phyloP scores from a whole-genome alignment of 1,139 yeast genomes.

The Meyerozyma elateridarum region DNA sequence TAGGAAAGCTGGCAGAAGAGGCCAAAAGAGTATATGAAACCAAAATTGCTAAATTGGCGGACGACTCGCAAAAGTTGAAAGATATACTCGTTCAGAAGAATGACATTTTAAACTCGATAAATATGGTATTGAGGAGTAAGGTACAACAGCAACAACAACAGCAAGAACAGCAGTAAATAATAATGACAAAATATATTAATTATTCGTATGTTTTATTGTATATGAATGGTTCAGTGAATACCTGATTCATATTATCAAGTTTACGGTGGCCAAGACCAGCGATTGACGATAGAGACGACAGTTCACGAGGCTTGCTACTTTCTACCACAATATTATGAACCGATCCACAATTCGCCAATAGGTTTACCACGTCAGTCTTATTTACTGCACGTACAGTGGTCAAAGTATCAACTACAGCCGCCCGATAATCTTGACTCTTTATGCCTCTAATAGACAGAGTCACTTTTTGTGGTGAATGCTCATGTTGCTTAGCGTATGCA shows the following conservation, averaged over 20 bases:
- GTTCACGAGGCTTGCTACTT: slow-evolving; percentile 24
- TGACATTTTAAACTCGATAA: slow-evolving; percentile 47
- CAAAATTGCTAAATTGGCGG: slow-evolving; percentile 67
- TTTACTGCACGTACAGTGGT: slow-evolving; percentile 52
- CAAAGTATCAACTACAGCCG: slow-evolving; percentile 47
- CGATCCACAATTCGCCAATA: slow-evolving; percentile 50
- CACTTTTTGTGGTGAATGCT: slow-evolving; percentile 17
- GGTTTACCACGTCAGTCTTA: slow-evolving; percentile 54
- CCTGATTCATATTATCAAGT: slow-evolving; percentile 36
- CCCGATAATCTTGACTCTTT: slow-evolving; percentile 39
- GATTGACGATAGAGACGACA: too few species aligned
- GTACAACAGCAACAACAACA: slow-evolving; percentile 15
- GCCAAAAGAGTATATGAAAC: slow-evolving; percentile 69
- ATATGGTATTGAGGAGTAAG: slow-evolving; percentile 44
- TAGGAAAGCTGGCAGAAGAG: slow-evolving; percentile 68
- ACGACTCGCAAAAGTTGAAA: slow-evolving; percentile 71
- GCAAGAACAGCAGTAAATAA: background rate
- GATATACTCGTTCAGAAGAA: slow-evolving; percentile 67
- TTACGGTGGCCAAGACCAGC: slow-evolving; percentile 58
- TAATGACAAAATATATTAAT: background rate
- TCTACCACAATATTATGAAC: slow-evolving; percentile 42
- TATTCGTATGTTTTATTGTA: slow-evolving; percentile 29
- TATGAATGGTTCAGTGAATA: slow-evolving; percentile 52
- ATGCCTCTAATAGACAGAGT: slow-evolving; percentile 35
- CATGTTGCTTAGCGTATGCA: slow-evolving; percentile 46